phyloP scores from a whole-genome alignment of 345 rosid genomes.

The Passiflora organensis region DNA sequence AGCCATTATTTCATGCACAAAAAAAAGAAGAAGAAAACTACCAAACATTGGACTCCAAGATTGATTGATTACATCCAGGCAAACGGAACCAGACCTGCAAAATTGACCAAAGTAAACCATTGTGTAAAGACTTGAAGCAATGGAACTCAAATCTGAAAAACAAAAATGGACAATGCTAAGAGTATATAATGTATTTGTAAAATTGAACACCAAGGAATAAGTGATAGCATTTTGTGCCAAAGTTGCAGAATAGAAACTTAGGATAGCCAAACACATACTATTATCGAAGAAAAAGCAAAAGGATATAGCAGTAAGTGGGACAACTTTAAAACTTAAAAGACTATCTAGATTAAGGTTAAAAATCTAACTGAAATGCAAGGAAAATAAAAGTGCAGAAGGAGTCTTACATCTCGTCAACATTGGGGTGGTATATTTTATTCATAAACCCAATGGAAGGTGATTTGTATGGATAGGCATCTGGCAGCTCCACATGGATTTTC shows the following conservation, averaged over 20 bases:
- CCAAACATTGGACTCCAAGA: slow-evolving; percentile 44
- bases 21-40: slow-evolving; percentile 2
- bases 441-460: slow-evolving; percentile 38
- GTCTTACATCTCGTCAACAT: slow-evolving; percentile 39
- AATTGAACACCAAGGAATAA: too few species aligned
- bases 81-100: slow-evolving; percentile 38
- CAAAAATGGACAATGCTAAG: not conserved
- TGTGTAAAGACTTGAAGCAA: not conserved
- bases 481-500: slow-evolving; percentile 36
- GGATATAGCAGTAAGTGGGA: not conserved
- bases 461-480: slow-evolving; percentile 38
- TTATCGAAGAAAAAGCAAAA: too few species aligned
- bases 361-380: not conserved
- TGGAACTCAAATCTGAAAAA: not conserved
- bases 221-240: too few species aligned
- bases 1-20: not conserved
- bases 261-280: too few species aligned
- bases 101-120: slow-evolving; percentile 5
- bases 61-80: slow-evolving; percentile 33
- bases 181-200: too few species aligned
- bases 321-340: not conserved
- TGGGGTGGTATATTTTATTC: slow-evolving; percentile 36
- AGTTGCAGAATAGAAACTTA: too few species aligned
- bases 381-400: not conserved
- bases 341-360: not conserved